Evolutionary conservation across 345 rosid species (phyloP), one percentile per base, ranked within the genome.

Genomic region (Euphorbia lathyris): DNA sequence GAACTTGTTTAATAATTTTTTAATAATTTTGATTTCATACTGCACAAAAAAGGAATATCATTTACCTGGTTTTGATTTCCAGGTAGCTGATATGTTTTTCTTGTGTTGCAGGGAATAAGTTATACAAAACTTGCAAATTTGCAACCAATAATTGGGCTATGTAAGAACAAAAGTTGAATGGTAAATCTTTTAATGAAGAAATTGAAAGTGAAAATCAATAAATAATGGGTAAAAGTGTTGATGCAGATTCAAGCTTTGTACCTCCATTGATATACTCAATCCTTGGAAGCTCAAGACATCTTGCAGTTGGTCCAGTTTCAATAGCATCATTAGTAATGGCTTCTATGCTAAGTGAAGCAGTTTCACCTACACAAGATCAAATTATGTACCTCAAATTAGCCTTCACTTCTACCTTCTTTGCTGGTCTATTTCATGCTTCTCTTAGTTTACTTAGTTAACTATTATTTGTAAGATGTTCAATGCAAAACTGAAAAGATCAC

Each of bases 291-390:
- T 96, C 99, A 25, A 83, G 76, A 62, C 98, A 96, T 69, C 87
- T 96, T 14, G 99, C 82, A 4, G 97, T 96, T 40, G 99, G 99
- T 72, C 99, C 99, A 36, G 98, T 92, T 70, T 96, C 99, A 3
- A 92, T 92, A 69, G 94, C 99, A 70, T 96, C 99, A 50, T 77
- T 96, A 64, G 94, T 96, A 62, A 92, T 96, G 98, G 99, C 97
- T 0, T 87, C 98, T 67, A 92, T 92, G 99, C 78, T 96, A 8
- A 84, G 88, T 63, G 97, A 86, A 70, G 79, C 85, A 26, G 96
- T 91, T 70, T 86, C 98, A 17, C 82, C 82, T 42, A 82, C 52
- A 43, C 70, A 86, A 59, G 87, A 96, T 25, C 89, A 90, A 22
- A 81, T 78, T 63, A 86, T 88, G 20, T 96, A 89, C 76, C 93